Evolutionary conservation across 495 filamentous ascomycete species (phyloP).

Genomic region (Aspergillus affinis): DNA sequence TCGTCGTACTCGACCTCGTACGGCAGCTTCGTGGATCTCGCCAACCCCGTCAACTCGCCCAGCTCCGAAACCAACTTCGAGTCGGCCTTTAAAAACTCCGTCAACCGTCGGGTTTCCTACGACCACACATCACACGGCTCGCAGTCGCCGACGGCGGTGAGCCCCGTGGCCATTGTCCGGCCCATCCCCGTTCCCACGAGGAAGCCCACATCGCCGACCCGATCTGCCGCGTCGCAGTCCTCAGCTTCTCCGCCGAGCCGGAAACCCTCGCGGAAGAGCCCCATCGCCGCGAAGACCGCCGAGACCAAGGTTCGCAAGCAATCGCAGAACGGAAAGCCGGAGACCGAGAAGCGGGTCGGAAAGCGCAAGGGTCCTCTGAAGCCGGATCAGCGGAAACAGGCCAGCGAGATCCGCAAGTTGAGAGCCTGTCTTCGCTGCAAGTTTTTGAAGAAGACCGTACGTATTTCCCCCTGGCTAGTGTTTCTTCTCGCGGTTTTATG

Average conservation of each 20-base stretch:
- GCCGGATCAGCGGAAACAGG: constrained; percentile 92
- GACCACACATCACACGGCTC: constrained; percentile 44
- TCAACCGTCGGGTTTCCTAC: constrained; percentile 34
- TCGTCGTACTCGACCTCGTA: constrained; percentile 74
- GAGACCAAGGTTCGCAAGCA: constrained; percentile 78
- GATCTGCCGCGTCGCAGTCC: constrained; percentile 57
- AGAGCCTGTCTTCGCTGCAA: constrained; percentile 93
- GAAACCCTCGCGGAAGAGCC: constrained; percentile 71
- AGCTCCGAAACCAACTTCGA: constrained; percentile 64
- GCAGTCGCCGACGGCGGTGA: constrained; percentile 56
- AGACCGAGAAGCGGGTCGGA: constrained; percentile 86
- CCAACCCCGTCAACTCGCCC: constrained; percentile 68
- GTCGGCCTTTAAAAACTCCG: constrained; percentile 56
- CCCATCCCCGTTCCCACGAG: constrained; percentile 66
- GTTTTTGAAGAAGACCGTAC: constrained; percentile 89
- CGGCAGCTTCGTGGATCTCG: constrained; percentile 79
- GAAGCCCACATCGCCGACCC: constrained; percentile 58
- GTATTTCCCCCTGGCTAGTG: constrained; percentile 5
- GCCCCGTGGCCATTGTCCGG: constrained; percentile 66
- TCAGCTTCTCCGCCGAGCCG: constrained; percentile 64
- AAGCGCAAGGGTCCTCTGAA: constrained; percentile 81
- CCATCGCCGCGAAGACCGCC: constrained; percentile 69
- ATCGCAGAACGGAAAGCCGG: constrained; percentile 71
- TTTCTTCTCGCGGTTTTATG: not conserved
- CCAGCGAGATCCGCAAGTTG: constrained; percentile 88